phyloP scores from a whole-genome alignment of 139 green algal genomes.

The Haematococcus lacustris region DNA sequence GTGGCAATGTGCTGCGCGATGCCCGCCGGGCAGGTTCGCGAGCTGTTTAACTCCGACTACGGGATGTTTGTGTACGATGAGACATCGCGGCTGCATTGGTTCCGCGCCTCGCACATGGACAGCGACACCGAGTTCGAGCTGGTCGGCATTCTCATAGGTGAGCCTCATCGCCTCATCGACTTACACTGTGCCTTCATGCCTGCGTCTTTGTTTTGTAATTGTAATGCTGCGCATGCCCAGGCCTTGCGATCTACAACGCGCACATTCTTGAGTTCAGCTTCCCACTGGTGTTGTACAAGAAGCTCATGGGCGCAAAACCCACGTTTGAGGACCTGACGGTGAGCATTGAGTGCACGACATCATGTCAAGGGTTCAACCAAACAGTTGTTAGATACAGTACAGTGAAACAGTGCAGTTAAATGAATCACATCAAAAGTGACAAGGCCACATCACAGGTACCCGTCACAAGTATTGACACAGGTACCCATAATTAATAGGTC shows the following conservation, averaged over 20 bases:
- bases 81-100: slow-evolving; percentile 26
- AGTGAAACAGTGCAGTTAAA: too few relatives aligned
- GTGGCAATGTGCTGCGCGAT: too few relatives aligned
- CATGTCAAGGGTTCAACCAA: too few relatives aligned
- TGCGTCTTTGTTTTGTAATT: too few relatives aligned
- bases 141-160: slow-evolving; percentile 75
- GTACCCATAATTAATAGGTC: too few relatives aligned
- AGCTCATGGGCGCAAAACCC: slow-evolving; percentile 50
- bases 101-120: slow-evolving; percentile 37
- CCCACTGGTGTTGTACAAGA: slow-evolving; percentile 75
- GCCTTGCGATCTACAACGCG: slow-evolving; percentile 87
- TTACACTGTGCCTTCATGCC: too few relatives aligned
- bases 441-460: too few relatives aligned
- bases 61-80: slow-evolving; percentile 79
- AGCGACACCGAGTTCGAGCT: slow-evolving; percentile 76
- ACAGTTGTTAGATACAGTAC: too few relatives aligned
- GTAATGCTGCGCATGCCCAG: too few relatives aligned
- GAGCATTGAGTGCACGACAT: too few relatives aligned
- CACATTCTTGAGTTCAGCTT: slow-evolving; percentile 83
- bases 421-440: too few relatives aligned
- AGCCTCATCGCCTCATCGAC: not conserved
- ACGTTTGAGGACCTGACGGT: slow-evolving; percentile 12
- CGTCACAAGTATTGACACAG: too few relatives aligned
- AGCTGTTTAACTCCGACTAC: slow-evolving; percentile 71
- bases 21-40: slow-evolving; percentile 35